These are phyloP conservation scores for Rhazya stricta DNA, from an alignment of 257 asterid genomes.

Conservation along the genomic window DNA sequence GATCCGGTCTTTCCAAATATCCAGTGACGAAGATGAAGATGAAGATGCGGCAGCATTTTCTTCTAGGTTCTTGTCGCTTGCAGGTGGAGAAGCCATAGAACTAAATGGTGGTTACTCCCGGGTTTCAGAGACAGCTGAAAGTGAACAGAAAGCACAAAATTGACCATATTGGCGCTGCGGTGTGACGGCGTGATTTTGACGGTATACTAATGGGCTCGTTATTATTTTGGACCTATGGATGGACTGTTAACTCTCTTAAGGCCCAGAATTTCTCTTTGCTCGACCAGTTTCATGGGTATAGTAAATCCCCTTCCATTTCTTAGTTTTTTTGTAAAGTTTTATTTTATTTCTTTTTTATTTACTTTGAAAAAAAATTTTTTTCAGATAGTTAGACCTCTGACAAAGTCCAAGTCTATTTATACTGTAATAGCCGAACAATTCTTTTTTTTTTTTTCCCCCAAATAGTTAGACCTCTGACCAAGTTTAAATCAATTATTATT, in stretches of 20 bases:
- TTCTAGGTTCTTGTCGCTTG: constrained; percentile 20
- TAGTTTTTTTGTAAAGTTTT: no score
- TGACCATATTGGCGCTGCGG: background rate
- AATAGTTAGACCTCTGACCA: no score
- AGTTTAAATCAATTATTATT: no score
- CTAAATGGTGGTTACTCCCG: background rate
- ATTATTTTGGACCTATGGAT: background rate
- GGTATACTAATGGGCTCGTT: background rate
- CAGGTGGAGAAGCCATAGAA: constrained; percentile 27
- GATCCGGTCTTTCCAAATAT: constrained; percentile 57
- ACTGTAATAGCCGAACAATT: no score
- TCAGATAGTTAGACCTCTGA: no score
- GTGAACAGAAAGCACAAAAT: background rate
- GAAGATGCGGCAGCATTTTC: constrained; percentile 28
- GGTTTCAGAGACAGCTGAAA: background rate
- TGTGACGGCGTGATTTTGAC: background rate
- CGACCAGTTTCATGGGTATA: background rate
- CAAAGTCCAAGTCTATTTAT: no score
- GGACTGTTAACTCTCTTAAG: background rate
- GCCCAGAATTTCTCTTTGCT: background rate
- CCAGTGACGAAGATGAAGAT: constrained; percentile 41
- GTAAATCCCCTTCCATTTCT: no score
- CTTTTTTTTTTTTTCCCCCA: no score
- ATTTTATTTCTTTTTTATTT: no score
- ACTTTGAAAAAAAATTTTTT: no score